These are phyloP conservation scores for Pseudophaeomoniella oleicola DNA, from an alignment of 2,329 filamentous ascomycete genomes.

Conservation along the genomic window DNA sequence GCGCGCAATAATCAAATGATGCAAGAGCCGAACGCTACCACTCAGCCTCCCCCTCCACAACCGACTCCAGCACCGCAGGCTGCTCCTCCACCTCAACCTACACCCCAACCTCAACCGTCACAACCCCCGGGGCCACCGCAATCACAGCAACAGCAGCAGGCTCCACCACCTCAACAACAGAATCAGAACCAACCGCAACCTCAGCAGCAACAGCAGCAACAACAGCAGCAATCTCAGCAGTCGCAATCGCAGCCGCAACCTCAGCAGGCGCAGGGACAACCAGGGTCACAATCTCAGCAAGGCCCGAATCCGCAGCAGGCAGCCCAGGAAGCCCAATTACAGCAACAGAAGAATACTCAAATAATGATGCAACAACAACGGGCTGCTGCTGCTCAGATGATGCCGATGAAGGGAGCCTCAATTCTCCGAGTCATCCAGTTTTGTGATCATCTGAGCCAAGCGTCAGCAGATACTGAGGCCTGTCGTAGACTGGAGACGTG, in stretches of 20 bases:
- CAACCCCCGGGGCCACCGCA: conserved; percentile 17
- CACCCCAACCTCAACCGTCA: conserved; percentile 14
- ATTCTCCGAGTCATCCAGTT: conserved; percentile 41
- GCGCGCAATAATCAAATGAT: conserved; percentile 19
- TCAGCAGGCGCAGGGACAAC: conserved; percentile 8
- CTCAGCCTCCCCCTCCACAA: conserved; percentile 30
- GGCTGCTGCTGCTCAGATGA: conserved; percentile 15
- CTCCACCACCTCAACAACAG: conserved; percentile 18
- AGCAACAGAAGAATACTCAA: conserved; percentile 21
- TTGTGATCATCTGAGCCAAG: conserved; percentile 39
- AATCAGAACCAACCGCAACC: conserved; percentile 15
- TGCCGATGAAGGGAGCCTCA: conserved; percentile 24
- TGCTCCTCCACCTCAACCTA: conserved; percentile 21
- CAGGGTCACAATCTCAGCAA: conserved; percentile 2
- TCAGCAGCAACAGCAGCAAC: conserved; percentile 4
- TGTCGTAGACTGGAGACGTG: conserved; percentile 59
- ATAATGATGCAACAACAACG: conserved; percentile 23
- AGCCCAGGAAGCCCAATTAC: conserved; percentile 4
- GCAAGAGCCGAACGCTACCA: conserved; percentile 23
- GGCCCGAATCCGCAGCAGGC: background rate
- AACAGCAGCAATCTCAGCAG: conserved; percentile 3
- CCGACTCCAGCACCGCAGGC: conserved; percentile 23
- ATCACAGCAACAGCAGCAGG: conserved; percentile 12
- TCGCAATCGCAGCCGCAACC: conserved; percentile 1
- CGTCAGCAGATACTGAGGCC: conserved; percentile 20